Evolutionary conservation across 352 stramenopile species (phyloP).

Genomic region (Phytophthora vignae): DNA sequence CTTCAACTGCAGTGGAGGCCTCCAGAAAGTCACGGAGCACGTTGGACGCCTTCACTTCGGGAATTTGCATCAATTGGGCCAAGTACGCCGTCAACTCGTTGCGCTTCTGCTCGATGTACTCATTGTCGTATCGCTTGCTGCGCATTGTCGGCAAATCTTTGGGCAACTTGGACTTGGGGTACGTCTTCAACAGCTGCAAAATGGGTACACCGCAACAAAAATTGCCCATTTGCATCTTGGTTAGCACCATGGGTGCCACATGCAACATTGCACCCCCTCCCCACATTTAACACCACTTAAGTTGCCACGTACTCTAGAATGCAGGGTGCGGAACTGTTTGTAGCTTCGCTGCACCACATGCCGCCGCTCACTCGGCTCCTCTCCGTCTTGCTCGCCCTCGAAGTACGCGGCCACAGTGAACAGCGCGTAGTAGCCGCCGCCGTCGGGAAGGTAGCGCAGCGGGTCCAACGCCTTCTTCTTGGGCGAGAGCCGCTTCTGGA

Average conservation of each 20-base stretch:
- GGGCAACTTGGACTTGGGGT: conserved; percentile 72
- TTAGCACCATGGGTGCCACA: background rate
- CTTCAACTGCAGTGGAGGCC: conserved; percentile 50
- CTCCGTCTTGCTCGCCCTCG: conserved; percentile 39
- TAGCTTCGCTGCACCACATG: conserved; percentile 73
- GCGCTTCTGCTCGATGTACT: conserved; percentile 82
- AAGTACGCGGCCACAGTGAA: conserved; percentile 68
- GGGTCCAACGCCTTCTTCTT: conserved; percentile 81
- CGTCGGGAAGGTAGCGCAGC: conserved; percentile 71
- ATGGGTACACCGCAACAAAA: conserved; percentile 8
- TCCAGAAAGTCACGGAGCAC: conserved; percentile 71
- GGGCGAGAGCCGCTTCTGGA: conserved; percentile 65
- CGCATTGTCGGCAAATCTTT: conserved; percentile 70
- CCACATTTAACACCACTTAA: conserved; percentile 1
- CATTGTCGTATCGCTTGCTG: conserved; percentile 76
- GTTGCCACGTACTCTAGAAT: conserved; percentile 46
- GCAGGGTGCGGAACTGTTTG: conserved; percentile 68
- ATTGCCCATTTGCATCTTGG: background rate
- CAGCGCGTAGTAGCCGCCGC: conserved; percentile 57
- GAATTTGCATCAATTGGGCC: conserved; percentile 53
- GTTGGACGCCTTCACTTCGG: conserved; percentile 63
- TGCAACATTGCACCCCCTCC: background rate
- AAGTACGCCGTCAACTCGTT: conserved; percentile 72
- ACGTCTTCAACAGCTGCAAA: conserved; percentile 75
- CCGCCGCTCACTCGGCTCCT: conserved; percentile 25